Conservation (phyloP, 192 early-diverging fungal genomes). For the Podochytrium sp. region DNA sequence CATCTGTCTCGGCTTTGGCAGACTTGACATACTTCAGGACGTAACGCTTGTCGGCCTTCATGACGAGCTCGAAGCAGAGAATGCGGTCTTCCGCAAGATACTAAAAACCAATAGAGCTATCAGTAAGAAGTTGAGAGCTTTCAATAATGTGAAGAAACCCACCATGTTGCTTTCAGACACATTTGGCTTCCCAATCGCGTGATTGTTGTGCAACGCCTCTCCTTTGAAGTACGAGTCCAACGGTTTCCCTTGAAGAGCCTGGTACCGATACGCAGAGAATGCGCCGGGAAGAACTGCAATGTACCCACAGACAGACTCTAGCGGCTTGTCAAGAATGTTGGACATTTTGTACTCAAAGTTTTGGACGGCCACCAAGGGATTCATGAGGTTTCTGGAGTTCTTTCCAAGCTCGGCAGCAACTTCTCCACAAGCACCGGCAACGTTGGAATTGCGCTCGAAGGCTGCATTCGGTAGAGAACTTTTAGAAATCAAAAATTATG, state of each 20-base stretch:
- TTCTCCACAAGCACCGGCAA: constrained; percentile 81
- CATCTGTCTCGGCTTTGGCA: constrained; percentile 73
- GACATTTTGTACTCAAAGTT: constrained; percentile 95
- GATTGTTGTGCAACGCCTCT: constrained; percentile 80
- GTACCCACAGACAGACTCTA: constrained; percentile 77
- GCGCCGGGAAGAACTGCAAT: constrained; percentile 80
- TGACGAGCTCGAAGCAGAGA: constrained; percentile 79
- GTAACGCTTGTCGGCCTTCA: constrained; percentile 64
- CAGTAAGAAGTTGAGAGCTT: neutral
- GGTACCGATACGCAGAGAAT: constrained; percentile 75
- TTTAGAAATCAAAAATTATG: neutral
- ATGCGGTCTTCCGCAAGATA: constrained; percentile 77
- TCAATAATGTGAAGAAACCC: constrained; percentile 52
- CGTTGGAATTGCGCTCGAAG: constrained; percentile 68
- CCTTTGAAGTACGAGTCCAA: constrained; percentile 73
- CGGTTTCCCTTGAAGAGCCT: constrained; percentile 62
- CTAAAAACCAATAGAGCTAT: neutral
- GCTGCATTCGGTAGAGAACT: constrained; percentile 25
- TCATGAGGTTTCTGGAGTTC: constrained; percentile 64
- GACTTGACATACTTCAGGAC: constrained; percentile 68
- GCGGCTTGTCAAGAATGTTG: constrained; percentile 78
- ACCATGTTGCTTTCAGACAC: constrained; percentile 68
- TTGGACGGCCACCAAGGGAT: constrained; percentile 73
- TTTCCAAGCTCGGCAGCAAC: constrained; percentile 58
- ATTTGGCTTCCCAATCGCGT: constrained; percentile 60